Evolutionary conservation across 306 rosid species (phyloP).

Genomic region (Gastrolobium bilobum): DNA sequence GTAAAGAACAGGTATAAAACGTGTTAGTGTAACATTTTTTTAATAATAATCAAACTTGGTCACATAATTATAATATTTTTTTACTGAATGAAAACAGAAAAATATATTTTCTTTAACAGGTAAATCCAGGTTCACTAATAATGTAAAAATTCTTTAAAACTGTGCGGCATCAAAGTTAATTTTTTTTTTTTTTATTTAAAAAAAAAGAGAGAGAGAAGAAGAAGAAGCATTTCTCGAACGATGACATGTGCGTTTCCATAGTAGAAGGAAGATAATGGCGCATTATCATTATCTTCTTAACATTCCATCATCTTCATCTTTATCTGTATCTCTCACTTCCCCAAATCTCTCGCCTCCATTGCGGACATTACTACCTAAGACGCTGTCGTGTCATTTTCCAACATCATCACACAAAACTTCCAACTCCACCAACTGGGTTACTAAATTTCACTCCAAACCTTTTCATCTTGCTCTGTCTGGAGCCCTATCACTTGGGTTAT

Average conservation of each 20-base stretch:
- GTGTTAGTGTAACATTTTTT: no score
- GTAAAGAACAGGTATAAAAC: no score
- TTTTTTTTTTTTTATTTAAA: no score
- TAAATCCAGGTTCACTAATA: no score
- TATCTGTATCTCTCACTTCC: slow-evolving; percentile 42
- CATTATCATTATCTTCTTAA: slow-evolving; percentile 49
- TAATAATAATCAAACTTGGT: no score
- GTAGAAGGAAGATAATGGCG: slow-evolving; percentile 53
- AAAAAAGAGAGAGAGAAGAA: no score
- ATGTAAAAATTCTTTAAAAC: no score
- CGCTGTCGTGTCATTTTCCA: slow-evolving; percentile 53
- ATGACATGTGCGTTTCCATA: neutral
- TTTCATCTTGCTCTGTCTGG: slow-evolving; percentile 70
- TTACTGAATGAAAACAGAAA: no score
- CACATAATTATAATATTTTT: no score
- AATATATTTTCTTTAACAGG: no score
- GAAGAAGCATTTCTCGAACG: no score
- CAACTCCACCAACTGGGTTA: slow-evolving; percentile 44
- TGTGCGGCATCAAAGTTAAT: no score
- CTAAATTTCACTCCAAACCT: slow-evolving; percentile 58
- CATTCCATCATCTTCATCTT: slow-evolving; percentile 52
- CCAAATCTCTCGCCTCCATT: slow-evolving; percentile 36
- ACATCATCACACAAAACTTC: slow-evolving; percentile 15
- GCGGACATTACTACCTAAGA: slow-evolving; percentile 33
- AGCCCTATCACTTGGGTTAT: slow-evolving; percentile 70